Percentiles rank a stretch among this genome's conserved stretches.
phyloP scores from a whole-genome alignment of 208 protist genomes.

The Acanthamoeba castellanii region DNA sequence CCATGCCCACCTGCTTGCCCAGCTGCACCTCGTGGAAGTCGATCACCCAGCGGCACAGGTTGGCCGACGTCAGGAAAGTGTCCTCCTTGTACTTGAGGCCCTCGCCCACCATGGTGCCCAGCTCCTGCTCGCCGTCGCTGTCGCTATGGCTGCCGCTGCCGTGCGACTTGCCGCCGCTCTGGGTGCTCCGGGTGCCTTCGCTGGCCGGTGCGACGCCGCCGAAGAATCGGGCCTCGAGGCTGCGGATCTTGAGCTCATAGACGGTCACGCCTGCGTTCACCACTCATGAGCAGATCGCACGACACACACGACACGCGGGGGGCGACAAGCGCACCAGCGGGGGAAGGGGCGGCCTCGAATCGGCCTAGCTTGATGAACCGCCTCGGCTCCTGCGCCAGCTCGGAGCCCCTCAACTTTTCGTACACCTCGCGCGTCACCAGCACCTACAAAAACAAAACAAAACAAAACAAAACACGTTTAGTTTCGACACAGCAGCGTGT shows the following conservation, averaged over 20 bases:
- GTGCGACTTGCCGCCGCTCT: not conserved
- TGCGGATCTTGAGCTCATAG: not conserved
- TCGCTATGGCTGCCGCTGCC: not conserved
- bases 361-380: not conserved
- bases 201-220: not conserved
- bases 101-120: constrained; percentile 14
- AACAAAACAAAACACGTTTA: not conserved
- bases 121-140: not conserved
- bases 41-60: constrained; percentile 59
- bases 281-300: not conserved
- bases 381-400: not conserved
- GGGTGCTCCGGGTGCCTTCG: not conserved
- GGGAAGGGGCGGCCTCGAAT: not conserved
- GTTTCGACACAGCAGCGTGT: no score
- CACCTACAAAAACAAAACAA: not conserved
- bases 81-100: constrained; percentile 22
- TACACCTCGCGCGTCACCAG: not conserved
- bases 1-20: constrained; percentile 58
- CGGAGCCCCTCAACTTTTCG: not conserved
- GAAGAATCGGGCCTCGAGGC: constrained; percentile 30
- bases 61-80: constrained; percentile 55
- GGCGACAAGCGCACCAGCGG: no score
- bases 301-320: no score
- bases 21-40: constrained; percentile 15
- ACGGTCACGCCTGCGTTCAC: constrained; percentile 1